Evolutionary conservation across 768 basidiomycete species (phyloP), one percentile per base, ranked within the genome.

Genomic region (Naganishia onofrii): DNA sequence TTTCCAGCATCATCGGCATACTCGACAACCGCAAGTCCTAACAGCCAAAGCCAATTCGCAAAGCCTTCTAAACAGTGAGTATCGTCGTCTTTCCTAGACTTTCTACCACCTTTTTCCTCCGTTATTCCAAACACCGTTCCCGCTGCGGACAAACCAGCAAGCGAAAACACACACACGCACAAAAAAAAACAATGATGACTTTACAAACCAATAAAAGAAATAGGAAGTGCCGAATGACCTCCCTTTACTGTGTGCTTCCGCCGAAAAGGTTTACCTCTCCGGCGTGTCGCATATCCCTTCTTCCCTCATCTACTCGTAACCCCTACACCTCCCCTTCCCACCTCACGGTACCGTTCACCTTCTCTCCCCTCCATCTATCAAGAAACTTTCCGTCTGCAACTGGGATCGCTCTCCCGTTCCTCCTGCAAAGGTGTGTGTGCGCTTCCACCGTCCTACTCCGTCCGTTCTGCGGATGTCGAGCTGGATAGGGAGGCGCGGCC

Each of bases 391-490:
- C n/a, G 34, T 12, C 42, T 42, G 2, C 42, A 42, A 12, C 6
- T 21, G n/a, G 32, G 6, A 10, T 21, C 21, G 34, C n/a, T 58
- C 34, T 34, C 26, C 26, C 21, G 28, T 31, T 15, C 53, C 26
- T n/a, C n/a, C n/a, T 28, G 17, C 8, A 6, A 46, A 23, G 57
- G 5, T 9, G 2, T 36, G n/a, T 7, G 10, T 51, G 3, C 48
- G 6, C n/a, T n/a, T n/a, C n/a, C n/a, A n/a, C n/a, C 48, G 13
- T 19, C 57, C 57, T 58, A 58, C 57, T 58, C 57, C 57, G 57
- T 58, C 57, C n/a, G n/a, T n/a, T n/a, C n/a, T n/a, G 38, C 34
- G 57, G 57, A 58, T 58, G 57, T 58, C 57, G 57, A 58, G 57
- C 57, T 58, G 57, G 57, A 58, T n/a, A 32, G 32, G 53, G 2